Evolutionary conservation across 2,329 filamentous ascomycete genomes (phyloP).

Genomic region (Onygena corvina): DNA sequence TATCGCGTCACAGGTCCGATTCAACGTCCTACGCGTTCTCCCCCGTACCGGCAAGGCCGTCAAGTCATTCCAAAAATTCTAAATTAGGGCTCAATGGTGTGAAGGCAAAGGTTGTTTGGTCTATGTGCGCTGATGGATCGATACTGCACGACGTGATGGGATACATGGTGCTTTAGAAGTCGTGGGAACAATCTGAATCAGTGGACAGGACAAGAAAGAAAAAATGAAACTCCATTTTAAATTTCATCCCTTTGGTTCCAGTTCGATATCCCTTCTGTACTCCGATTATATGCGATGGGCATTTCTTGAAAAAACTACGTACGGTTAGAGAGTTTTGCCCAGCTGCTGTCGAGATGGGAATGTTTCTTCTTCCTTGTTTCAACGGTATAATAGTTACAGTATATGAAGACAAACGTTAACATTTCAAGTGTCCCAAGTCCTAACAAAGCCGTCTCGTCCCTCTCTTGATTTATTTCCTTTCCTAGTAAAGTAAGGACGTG

Average conservation of each 20-base stretch:
- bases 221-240: constrained; percentile 5
- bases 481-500: not conserved
- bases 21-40: constrained; percentile 98
- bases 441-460: not conserved
- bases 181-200: constrained; percentile 9
- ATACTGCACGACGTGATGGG: constrained; percentile 7
- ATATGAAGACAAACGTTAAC: not conserved
- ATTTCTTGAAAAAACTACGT: too few species aligned
- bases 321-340: not conserved
- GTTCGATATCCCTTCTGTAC: not conserved
- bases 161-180: constrained; percentile 6
- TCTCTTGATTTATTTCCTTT: not conserved
- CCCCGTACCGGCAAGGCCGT: constrained; percentile 93
- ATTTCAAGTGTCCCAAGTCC: not conserved
- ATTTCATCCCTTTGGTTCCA: not conserved
- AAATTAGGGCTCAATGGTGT: constrained; percentile 36
- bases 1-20: constrained; percentile 58
- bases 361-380: not conserved
- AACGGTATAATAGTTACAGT: not conserved
- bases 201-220: constrained; percentile 2
- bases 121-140: constrained; percentile 1
- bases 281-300: too few species aligned
- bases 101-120: constrained; percentile 13
- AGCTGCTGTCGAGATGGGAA: not conserved
- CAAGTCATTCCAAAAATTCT: constrained; percentile 99